Conservation (phyloP, 2,329 filamentous ascomycete species). For the Aureobasidium sp. region DNA sequence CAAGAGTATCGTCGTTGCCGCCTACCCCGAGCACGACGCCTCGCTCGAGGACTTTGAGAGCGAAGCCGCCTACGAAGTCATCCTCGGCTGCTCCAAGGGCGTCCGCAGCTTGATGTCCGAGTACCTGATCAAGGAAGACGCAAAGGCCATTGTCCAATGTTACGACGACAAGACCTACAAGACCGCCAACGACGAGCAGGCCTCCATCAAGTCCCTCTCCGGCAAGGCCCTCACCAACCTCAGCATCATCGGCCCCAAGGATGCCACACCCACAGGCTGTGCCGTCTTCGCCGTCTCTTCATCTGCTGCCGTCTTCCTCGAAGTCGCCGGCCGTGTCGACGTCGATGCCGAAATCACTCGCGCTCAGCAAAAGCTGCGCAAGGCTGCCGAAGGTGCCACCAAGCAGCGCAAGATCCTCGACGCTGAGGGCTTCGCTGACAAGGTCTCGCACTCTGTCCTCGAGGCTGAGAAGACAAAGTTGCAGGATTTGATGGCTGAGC, state of each 20-base stretch:
- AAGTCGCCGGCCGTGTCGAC: conserved; percentile 76
- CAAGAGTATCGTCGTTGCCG: conserved; percentile 62
- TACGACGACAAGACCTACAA: conserved; percentile 36
- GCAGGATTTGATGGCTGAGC: conserved; percentile 65
- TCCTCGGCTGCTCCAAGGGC: conserved; percentile 64
- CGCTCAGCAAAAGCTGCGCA: conserved; percentile 67
- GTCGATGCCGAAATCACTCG: conserved; percentile 76
- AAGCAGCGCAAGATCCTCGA: conserved; percentile 70
- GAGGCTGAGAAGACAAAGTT: conserved; percentile 54
- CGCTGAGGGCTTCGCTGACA: conserved; percentile 62
- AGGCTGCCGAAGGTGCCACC: conserved; percentile 56
- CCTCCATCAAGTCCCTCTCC: conserved; percentile 67
- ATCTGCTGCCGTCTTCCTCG: conserved; percentile 66
- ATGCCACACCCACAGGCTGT: conserved; percentile 60
- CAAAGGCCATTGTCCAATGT: conserved; percentile 39
- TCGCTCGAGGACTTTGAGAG: conserved; percentile 58
- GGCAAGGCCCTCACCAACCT: conserved; percentile 65
- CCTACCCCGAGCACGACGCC: conserved; percentile 58
- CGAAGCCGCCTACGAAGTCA: conserved; percentile 66
- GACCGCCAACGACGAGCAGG: conserved; percentile 58
- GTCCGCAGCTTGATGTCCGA: conserved; percentile 66
- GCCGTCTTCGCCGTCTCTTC: conserved; percentile 75
- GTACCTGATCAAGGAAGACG: conserved; percentile 64
- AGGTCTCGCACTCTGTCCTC: conserved; percentile 63
- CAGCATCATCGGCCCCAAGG: conserved; percentile 50